Conservation (phyloP, 441 rosid genomes). For the Erodium moschatum region DNA sequence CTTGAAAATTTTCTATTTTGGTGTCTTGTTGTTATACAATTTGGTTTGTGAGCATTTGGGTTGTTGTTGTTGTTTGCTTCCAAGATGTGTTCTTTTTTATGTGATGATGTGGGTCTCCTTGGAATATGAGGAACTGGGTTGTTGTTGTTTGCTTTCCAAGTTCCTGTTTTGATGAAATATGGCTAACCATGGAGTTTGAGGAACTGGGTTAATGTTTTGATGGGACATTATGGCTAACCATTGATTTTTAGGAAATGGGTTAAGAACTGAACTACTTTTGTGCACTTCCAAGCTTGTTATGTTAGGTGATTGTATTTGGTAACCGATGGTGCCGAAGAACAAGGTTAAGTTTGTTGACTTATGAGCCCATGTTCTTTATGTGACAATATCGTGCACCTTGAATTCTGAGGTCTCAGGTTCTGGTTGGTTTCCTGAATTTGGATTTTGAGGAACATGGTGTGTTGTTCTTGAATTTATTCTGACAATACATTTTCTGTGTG, state of each 20-base stretch:
- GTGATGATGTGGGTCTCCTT: background rate
- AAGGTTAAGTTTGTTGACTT: background rate
- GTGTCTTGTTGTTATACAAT: background rate
- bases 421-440: background rate
- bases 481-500: background rate
- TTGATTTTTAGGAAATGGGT: background rate
- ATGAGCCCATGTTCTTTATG: background rate
- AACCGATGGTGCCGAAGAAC: background rate
- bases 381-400: background rate
- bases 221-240: background rate
- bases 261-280: background rate
- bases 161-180: background rate
- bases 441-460: background rate
- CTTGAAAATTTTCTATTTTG: background rate
- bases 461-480: background rate
- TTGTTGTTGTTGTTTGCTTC: no score
- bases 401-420: background rate
- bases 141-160: background rate
- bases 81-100: background rate
- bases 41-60: background rate
- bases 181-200: constrained; percentile 2
- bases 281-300: background rate
- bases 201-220: background rate
- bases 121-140: background rate
- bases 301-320: background rate